Evolutionary conservation across 164 flowering plant species (phyloP), one percentile per base, ranked within the genome.

Genomic region (Hamamelis virginiana): DNA sequence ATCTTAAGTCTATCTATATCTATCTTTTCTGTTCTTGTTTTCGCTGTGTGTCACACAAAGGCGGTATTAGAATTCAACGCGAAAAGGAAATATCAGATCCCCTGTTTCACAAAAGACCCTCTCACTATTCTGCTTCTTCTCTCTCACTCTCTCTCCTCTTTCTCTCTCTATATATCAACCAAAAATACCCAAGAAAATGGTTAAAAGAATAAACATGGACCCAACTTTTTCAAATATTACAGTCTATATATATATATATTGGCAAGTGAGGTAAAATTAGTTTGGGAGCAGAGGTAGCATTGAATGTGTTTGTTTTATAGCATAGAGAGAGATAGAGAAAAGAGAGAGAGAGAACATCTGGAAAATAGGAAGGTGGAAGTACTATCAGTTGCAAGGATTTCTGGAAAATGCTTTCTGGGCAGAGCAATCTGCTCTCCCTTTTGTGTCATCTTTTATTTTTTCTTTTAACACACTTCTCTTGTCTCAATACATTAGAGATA

Each of bases 371-470:
- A 67, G 58, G 48, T 48, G 72, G 58, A 72, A 74, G 74, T 79
- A 74, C 74, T 67, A 67, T 66, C 66, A 69, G 71, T 64, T 77
- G 79, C 83, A 67, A 79, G 69, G 77, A 77, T 79, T 79, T 82
- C 84, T 76, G 82, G 75, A 72, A 81, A 81, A 73, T 79, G 80
- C 84, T 81, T 74, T 78, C 45, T 67, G 78, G 72, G 69, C 76
- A 71, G 75, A 33, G 64, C 66, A 71, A 73, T 72, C 73, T 77
- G 74, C 67, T 69, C 66, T 33, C 67, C 72, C 63, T 71, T 70
- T 73, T 59, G 58, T 59, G 67, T 76, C 72, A 51, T 64, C 50
- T 43, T 60, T 38, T 62, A 26, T 59, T n/a, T 63, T 5, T 19
- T 33, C 44, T 11, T 48, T 70, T 18, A 13, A 4, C 8, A 41